Evolutionary conservation across 805 yeast species (phyloP).

Genomic region (Brettanomyces naardenensis): DNA sequence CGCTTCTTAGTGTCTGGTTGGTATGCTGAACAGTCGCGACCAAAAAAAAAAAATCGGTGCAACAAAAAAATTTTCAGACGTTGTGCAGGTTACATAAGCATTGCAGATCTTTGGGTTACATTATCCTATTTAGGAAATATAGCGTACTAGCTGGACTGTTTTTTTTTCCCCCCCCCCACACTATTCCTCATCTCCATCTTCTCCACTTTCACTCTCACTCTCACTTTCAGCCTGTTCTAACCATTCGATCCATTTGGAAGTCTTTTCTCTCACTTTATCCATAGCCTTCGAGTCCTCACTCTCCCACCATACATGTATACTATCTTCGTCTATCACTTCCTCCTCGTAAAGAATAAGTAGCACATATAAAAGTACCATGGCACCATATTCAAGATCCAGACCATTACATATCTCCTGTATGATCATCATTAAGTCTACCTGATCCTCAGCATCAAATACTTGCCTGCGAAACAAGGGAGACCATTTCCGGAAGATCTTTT

Average conservation of each 20-base stretch:
- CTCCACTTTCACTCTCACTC: constrained; percentile 14
- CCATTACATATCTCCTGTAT: constrained; percentile 38
- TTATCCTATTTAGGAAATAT: too few relatives aligned
- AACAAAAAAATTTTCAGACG: too few relatives aligned
- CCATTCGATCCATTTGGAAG: constrained; percentile 81
- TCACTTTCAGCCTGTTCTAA: constrained; percentile 57
- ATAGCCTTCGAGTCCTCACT: constrained; percentile 31
- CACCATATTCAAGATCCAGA: constrained; percentile 37
- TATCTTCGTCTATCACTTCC: constrained; percentile 79
- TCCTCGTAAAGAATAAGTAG: constrained; percentile 64
- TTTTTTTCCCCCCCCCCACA: neutral
- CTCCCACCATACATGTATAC: constrained; percentile 79
- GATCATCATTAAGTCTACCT: constrained; percentile 55
- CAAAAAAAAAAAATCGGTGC: too few relatives aligned
- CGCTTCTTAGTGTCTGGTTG: too few relatives aligned
- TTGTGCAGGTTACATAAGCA: too few relatives aligned
- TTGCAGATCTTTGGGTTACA: too few relatives aligned
- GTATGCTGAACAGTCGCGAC: too few relatives aligned
- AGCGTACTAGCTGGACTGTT: too few relatives aligned
- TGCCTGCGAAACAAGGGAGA: constrained; percentile 74
- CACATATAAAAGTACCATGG: constrained; percentile 44
- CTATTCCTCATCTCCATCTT: constrained; percentile 8
- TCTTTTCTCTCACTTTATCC: constrained; percentile 43
- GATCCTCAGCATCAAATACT: constrained; percentile 74
- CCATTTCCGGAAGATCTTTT: constrained; percentile 76